phyloP scores from a whole-genome alignment of 2,329 filamentous ascomycete genomes.

The Blumeria hordei region DNA sequence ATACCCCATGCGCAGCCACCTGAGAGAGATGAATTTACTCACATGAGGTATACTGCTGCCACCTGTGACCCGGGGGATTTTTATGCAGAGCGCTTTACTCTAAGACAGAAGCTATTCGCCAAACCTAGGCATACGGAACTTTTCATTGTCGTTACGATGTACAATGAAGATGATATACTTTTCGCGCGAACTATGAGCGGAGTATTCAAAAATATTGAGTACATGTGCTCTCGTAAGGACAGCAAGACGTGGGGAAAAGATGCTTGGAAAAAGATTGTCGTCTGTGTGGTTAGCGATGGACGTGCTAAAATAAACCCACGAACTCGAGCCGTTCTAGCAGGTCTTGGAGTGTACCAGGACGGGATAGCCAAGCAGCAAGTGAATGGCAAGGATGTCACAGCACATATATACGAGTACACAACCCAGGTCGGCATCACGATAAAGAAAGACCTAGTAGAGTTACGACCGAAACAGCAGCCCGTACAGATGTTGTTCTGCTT shows the following conservation, averaged over 20 bases:
- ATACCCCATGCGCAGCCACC: conserved; percentile 22
- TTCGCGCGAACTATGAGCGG: conserved; percentile 91
- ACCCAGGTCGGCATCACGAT: conserved; percentile 68
- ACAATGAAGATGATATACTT: conserved; percentile 92
- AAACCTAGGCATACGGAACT: conserved; percentile 84
- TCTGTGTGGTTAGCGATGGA: conserved; percentile 90
- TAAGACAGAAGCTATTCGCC: conserved; percentile 76
- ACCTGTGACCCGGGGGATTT: conserved; percentile 85
- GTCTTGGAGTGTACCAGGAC: conserved; percentile 91
- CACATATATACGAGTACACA: conserved; percentile 93
- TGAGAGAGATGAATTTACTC: conserved; percentile 70
- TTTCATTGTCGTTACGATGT: conserved; percentile 95
- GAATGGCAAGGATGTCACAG: conserved; percentile 85
- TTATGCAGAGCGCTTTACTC: conserved; percentile 68
- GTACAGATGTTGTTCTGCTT: conserved; percentile 95
- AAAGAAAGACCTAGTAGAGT: conserved; percentile 67
- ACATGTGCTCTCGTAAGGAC: conserved; percentile 81
- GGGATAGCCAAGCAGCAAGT: conserved; percentile 97
- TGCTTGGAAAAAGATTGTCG: conserved; percentile 98
- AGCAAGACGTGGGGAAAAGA: conserved; percentile 98
- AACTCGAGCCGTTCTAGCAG: conserved; percentile 71
- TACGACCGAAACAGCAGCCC: conserved; percentile 68
- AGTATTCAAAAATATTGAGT: conserved; percentile 96
- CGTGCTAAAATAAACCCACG: conserved; percentile 90
- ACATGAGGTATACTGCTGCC: conserved; percentile 83